phyloP scores from a whole-genome alignment of 177 flowering plant genomes.

The Telopea speciosissima region DNA sequence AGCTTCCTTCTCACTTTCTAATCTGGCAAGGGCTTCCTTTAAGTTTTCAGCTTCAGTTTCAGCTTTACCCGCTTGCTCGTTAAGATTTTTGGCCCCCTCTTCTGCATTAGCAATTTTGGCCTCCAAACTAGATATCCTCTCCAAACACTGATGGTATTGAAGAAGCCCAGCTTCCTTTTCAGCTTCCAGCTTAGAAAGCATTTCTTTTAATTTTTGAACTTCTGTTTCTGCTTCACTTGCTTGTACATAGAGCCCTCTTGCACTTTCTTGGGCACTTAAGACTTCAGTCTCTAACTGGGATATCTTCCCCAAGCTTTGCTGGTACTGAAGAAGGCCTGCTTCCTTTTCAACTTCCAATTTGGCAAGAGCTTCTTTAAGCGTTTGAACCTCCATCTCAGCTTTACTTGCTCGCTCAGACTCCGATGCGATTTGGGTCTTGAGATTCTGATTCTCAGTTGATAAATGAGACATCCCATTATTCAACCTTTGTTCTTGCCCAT shows the following conservation, averaged over 20 bases:
- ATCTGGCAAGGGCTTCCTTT: slow-evolving; percentile 37
- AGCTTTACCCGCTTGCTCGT: slow-evolving; percentile 52
- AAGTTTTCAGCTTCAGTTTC: slow-evolving; percentile 46
- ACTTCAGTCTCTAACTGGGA: slow-evolving; percentile 39
- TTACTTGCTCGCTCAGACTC: slow-evolving; percentile 18
- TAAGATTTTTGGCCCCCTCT: slow-evolving; percentile 42
- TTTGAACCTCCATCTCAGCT: slow-evolving; percentile 50
- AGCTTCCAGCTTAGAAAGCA: slow-evolving; percentile 36
- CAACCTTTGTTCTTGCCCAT: slow-evolving; percentile 8
- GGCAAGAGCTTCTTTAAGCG: slow-evolving; percentile 52
- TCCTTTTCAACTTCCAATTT: slow-evolving; percentile 77
- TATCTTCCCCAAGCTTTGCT: slow-evolving; percentile 46
- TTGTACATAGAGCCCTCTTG: slow-evolving; percentile 29
- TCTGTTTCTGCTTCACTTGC: slow-evolving; percentile 49
- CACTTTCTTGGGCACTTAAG: slow-evolving; percentile 28
- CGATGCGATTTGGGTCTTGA: slow-evolving; percentile 6
- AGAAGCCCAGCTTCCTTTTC: slow-evolving; percentile 46
- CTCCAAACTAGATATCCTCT: slow-evolving; percentile 45
- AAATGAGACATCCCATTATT: slow-evolving; percentile 17
- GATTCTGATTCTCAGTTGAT: slow-evolving; percentile 19
- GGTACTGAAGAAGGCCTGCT: slow-evolving; percentile 49
- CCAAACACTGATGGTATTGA: slow-evolving; percentile 46
- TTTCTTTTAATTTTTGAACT: slow-evolving; percentile 36
- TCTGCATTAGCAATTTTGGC: slow-evolving; percentile 30
- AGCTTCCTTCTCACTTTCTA: slow-evolving; percentile 50